These are phyloP conservation scores for Astrocystis sublimbata DNA, from an alignment of 495 filamentous ascomycete species.

Conservation along the genomic window DNA sequence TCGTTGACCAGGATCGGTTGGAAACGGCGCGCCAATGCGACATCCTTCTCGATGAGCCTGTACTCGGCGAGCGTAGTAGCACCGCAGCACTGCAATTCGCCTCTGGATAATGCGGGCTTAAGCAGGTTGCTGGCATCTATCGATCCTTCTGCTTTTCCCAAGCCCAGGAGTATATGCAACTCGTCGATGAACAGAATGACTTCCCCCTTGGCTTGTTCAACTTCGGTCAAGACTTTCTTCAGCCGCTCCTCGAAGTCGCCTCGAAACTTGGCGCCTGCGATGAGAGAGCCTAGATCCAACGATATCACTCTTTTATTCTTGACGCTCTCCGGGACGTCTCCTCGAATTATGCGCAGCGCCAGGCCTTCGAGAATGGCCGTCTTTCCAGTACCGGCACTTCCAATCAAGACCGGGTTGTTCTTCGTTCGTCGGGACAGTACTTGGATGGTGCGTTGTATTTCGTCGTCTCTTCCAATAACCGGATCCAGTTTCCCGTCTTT, in stretches of 20 bases:
- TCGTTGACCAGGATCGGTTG: conserved; percentile 91
- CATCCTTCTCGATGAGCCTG: conserved; percentile 91
- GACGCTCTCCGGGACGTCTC: conserved; percentile 94
- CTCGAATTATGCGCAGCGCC: conserved; percentile 84
- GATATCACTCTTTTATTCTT: conserved; percentile 89
- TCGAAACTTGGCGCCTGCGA: conserved; percentile 92
- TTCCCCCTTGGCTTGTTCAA: conserved; percentile 81
- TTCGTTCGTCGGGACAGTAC: conserved; percentile 90
- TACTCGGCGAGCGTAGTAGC: conserved; percentile 94
- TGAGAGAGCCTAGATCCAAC: conserved; percentile 85
- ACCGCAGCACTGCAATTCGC: conserved; percentile 92
- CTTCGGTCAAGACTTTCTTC: conserved; percentile 87
- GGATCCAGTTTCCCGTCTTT: conserved; percentile 91
- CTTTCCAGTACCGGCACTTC: conserved; percentile 90
- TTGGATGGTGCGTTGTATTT: conserved; percentile 93
- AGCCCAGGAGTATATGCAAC: conserved; percentile 84
- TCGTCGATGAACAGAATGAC: conserved; percentile 97
- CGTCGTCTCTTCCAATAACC: conserved; percentile 87
- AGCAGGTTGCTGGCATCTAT: conserved; percentile 95
- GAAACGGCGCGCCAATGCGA: conserved; percentile 86
- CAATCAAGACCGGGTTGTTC: conserved; percentile 95
- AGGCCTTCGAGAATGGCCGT: conserved; percentile 93
- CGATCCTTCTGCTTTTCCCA: conserved; percentile 93
- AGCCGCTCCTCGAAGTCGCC: conserved; percentile 96
- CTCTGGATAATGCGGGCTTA: conserved; percentile 89